These are phyloP conservation scores for Incumbomyces lentus DNA, from an alignment of 2,329 filamentous ascomycete species.

Conservation along the genomic window DNA sequence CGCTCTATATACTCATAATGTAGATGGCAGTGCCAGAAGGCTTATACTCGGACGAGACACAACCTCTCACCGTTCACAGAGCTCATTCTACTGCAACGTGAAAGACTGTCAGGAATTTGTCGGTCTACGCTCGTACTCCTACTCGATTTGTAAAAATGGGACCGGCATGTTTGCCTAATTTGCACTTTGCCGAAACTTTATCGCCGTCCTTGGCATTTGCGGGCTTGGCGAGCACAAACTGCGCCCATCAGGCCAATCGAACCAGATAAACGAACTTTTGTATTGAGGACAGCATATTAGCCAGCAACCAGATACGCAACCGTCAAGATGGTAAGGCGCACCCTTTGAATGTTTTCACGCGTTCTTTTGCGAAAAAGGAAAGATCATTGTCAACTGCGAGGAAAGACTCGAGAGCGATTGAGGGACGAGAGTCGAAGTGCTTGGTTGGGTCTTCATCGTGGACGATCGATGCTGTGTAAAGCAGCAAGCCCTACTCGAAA, in stretches of 20 bases:
- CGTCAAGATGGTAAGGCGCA: slow-evolving; percentile 23
- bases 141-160: no score
- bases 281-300: slow-evolving; percentile 7
- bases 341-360: background rate
- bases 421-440: no score
- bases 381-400: no score
- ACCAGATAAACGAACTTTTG: slow-evolving; percentile 8
- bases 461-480: no score
- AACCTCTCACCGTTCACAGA: background rate
- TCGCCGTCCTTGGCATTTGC: slow-evolving; percentile 8
- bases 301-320: slow-evolving; percentile 2
- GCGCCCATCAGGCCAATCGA: background rate
- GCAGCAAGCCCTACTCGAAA: no score
- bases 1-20: no score
- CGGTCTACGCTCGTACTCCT: no score
- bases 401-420: no score
- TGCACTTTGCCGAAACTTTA: background rate
- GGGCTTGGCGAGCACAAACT: slow-evolving; percentile 14
- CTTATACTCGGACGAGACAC: background rate
- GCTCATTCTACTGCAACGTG: background rate
- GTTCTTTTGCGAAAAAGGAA: background rate
- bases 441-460: no score
- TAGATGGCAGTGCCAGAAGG: no score
- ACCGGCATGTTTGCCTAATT: slow-evolving; percentile 1
- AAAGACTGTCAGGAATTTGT: no score